Percentiles rank a stretch among this genome's conserved stretches.
These are phyloP conservation scores for Aegilops tauschii DNA, from an alignment of 176 grass and related monocot species.

Conservation along the genomic window DNA sequence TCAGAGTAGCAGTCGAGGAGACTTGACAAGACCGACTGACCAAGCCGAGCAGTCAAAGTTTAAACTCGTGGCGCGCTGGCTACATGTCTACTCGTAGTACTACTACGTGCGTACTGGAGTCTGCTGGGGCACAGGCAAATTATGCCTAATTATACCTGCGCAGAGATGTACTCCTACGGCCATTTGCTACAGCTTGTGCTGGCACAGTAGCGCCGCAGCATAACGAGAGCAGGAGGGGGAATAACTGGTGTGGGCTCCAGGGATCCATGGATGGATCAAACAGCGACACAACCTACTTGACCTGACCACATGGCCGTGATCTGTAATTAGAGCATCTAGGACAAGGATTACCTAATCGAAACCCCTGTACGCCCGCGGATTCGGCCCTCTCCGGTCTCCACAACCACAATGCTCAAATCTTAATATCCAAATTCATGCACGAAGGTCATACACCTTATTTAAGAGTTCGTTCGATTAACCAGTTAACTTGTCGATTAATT, in stretches of 20 bases:
- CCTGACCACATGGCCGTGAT: conserved; percentile 10
- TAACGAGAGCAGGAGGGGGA: conserved; percentile 3
- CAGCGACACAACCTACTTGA: neutral
- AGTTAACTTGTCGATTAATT: no score
- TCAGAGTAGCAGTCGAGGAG: neutral
- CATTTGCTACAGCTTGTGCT: neutral
- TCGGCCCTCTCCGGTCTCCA: no score
- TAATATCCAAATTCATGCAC: no score
- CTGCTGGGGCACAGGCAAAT: neutral
- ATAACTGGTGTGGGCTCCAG: conserved; percentile 17
- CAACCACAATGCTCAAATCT: no score
- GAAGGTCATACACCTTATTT: no score
- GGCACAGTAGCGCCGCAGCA: neutral
- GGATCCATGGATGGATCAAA: neutral
- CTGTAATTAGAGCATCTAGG: neutral
- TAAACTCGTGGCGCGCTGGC: neutral
- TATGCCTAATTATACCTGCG: conserved; percentile 11
- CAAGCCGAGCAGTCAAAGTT: neutral
- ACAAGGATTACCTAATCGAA: no score
- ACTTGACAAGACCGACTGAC: neutral
- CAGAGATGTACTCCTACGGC: neutral
- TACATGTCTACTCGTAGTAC: neutral
- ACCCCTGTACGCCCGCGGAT: no score
- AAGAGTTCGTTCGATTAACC: no score
- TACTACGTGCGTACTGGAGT: neutral